phyloP scores from a whole-genome alignment of 805 yeast species.

The Scheffersomyces ergatensis region DNA sequence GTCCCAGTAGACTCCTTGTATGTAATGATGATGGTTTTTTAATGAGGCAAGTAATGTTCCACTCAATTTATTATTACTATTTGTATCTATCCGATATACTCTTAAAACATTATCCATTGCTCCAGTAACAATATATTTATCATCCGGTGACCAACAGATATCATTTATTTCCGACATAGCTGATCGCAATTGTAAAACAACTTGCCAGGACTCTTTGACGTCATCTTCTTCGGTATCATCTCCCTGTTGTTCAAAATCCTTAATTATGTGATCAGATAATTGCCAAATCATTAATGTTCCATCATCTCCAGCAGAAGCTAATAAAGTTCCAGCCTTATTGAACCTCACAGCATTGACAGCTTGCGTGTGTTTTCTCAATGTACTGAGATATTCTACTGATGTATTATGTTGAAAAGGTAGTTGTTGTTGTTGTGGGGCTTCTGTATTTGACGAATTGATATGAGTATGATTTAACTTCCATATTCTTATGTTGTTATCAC shows the following conservation, averaged over 20 bases:
- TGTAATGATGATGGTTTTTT: slow-evolving; percentile 80
- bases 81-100: slow-evolving; percentile 38
- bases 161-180: slow-evolving; percentile 84
- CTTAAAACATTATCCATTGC: slow-evolving; percentile 86
- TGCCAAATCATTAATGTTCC: slow-evolving; percentile 86
- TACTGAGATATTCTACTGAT: slow-evolving; percentile 71
- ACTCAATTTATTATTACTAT: slow-evolving; percentile 34
- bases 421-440: neutral
- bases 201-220: slow-evolving; percentile 70
- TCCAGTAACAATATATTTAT: slow-evolving; percentile 74
- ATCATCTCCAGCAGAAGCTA: slow-evolving; percentile 96
- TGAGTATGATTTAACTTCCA: slow-evolving; percentile 29
- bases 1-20: slow-evolving; percentile 97
- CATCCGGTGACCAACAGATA: slow-evolving; percentile 88
- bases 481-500: slow-evolving; percentile 83
- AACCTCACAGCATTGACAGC: slow-evolving; percentile 92
- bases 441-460: neutral
- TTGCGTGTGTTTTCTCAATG: slow-evolving; percentile 84
- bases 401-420: neutral
- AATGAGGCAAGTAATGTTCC: slow-evolving; percentile 60
- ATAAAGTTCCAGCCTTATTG: slow-evolving; percentile 60
- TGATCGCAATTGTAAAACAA: slow-evolving; percentile 55
- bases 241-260: slow-evolving; percentile 56
- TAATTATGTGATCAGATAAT: slow-evolving; percentile 48
- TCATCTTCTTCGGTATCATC: slow-evolving; percentile 46